phyloP scores from a whole-genome alignment of 2,329 filamentous ascomycete species.

The Zelopaecilomyces penicillatus region DNA sequence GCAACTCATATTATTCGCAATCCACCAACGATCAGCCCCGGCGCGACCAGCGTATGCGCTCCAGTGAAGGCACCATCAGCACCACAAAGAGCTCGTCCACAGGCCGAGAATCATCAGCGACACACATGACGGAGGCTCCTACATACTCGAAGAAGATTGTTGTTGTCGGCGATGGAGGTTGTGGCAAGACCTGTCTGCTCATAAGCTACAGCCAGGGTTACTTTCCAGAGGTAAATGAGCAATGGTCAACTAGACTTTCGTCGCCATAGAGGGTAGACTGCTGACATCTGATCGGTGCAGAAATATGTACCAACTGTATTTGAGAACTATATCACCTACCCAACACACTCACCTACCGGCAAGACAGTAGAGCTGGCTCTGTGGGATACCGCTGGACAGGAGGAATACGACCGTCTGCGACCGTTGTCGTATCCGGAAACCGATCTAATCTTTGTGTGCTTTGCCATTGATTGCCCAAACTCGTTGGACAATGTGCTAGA shows the following conservation, averaged over 20 bases:
- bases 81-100: slow-evolving; percentile 71
- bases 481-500: slow-evolving; percentile 97
- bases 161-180: slow-evolving; percentile 94
- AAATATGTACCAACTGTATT: slow-evolving; percentile 99
- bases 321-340: slow-evolving; percentile 99
- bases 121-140: slow-evolving; percentile 81
- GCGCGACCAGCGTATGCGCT: slow-evolving; percentile 50
- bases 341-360: slow-evolving; percentile 74
- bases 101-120: slow-evolving; percentile 68
- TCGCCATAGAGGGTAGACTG: background rate
- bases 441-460: slow-evolving; percentile 96
- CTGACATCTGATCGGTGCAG: slow-evolving; percentile 37
- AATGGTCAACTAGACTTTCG: background rate
- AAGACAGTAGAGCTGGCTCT: slow-evolving; percentile 95
- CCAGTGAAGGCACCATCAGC: slow-evolving; percentile 85
- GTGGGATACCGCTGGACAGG: slow-evolving; percentile 97
- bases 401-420: slow-evolving; percentile 94
- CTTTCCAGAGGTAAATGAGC: slow-evolving; percentile 77
- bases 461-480: slow-evolving; percentile 97
- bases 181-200: slow-evolving; percentile 95
- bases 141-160: slow-evolving; percentile 99
- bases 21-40: slow-evolving; percentile 29
- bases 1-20: slow-evolving; percentile 44
- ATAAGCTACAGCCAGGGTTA: slow-evolving; percentile 99
- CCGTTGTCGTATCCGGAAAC: slow-evolving; percentile 97